phyloP scores from a whole-genome alignment of 2,329 filamentous ascomycete genomes.

The Eurotiales sp. region DNA sequence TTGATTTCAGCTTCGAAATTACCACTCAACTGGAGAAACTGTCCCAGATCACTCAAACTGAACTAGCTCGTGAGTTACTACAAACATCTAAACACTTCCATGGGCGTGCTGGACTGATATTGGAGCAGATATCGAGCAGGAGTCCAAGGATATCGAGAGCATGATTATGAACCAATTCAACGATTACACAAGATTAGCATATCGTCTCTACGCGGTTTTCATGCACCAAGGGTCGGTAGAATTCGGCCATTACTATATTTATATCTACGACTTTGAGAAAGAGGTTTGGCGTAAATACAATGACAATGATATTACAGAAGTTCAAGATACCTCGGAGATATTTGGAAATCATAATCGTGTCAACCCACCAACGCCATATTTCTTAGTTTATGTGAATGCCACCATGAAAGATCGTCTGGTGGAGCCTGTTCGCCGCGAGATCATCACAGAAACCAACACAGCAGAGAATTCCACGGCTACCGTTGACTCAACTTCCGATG shows the following conservation, averaged over 20 bases:
- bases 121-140: constrained; percentile 31
- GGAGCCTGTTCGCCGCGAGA: constrained; percentile 53
- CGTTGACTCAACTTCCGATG: constrained; percentile 11
- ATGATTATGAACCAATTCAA: constrained; percentile 59
- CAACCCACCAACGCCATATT: constrained; percentile 72
- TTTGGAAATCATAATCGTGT: constrained; percentile 59
- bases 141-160: constrained; percentile 49
- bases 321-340: constrained; percentile 62
- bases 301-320: constrained; percentile 73
- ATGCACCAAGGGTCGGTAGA: constrained; percentile 70
- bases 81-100: neutral
- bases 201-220: constrained; percentile 86
- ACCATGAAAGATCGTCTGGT: constrained; percentile 58
- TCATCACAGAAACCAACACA: constrained; percentile 16
- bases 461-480: neutral
- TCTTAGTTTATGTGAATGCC: constrained; percentile 76
- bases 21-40: constrained; percentile 43
- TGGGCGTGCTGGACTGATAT: neutral
- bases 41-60: constrained; percentile 41
- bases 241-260: constrained; percentile 94
- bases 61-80: constrained; percentile 41
- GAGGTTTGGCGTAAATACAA: constrained; percentile 91
- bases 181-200: constrained; percentile 63
- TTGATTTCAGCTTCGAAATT: constrained; percentile 43
- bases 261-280: constrained; percentile 83